Conservation (phyloP, 1,284 basidiomycete genomes). For the Phenoliferia sp. region DNA sequence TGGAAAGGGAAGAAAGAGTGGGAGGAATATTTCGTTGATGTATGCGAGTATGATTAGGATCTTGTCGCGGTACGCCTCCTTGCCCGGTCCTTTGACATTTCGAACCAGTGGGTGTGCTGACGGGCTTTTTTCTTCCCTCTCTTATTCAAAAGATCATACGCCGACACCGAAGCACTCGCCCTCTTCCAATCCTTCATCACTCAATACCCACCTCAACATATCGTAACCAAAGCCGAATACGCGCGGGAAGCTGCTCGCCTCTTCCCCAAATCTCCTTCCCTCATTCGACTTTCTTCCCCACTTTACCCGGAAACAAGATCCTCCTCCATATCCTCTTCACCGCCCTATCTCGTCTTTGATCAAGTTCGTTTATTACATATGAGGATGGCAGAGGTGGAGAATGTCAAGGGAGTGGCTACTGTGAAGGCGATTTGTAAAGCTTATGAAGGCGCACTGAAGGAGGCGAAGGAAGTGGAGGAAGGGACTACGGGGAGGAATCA, state of each 20-base stretch:
- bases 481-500: background rate
- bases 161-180: slow-evolving; percentile 19
- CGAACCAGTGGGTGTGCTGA: background rate
- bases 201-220: slow-evolving; percentile 14
- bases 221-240: background rate
- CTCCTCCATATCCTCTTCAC: slow-evolving; percentile 1
- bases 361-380: slow-evolving; percentile 25
- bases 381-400: slow-evolving; percentile 20
- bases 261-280: slow-evolving; percentile 11
- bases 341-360: slow-evolving; percentile 19
- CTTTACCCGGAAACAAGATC: slow-evolving; percentile 28
- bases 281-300: slow-evolving; percentile 13
- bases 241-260: background rate
- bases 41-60: slow-evolving; percentile 27
- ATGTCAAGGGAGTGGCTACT: slow-evolving; percentile 2
- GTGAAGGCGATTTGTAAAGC: slow-evolving; percentile 1
- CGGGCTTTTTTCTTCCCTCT: background rate
- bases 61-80: slow-evolving; percentile 16
- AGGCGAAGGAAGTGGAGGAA: background rate
- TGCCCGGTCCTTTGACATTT: background rate
- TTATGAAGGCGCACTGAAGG: background rate
- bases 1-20: background rate
- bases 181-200: slow-evolving; percentile 23
- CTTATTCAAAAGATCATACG: background rate
- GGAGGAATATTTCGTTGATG: slow-evolving; percentile 16